These are phyloP conservation scores for Fusarium falciforme DNA, from an alignment of 2,329 filamentous ascomycete genomes.

Conservation along the genomic window DNA sequence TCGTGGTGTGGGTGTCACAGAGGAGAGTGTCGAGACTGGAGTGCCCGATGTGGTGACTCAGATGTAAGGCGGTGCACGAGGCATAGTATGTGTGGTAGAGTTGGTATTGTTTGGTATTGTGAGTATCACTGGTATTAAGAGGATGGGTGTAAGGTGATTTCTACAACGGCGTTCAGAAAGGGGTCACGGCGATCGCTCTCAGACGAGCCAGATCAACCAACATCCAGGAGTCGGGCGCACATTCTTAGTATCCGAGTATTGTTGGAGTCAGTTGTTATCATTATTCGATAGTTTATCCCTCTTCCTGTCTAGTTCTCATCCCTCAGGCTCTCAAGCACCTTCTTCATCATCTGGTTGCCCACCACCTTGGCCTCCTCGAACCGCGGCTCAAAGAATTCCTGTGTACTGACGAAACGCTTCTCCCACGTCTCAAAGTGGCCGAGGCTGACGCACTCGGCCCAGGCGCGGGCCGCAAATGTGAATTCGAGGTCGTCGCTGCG, in stretches of 20 bases:
- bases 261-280: constrained; percentile 1
- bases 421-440: constrained; percentile 94
- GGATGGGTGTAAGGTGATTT: not conserved
- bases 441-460: constrained; percentile 92
- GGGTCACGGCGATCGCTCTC: not conserved
- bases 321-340: constrained; percentile 84
- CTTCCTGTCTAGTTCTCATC: constrained; percentile 37
- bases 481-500: constrained; percentile 97
- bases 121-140: not conserved
- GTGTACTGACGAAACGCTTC: constrained; percentile 90
- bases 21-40: constrained; percentile 64
- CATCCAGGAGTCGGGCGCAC: constrained; percentile 16
- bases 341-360: constrained; percentile 97
- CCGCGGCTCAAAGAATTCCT: constrained; percentile 89
- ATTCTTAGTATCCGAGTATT: constrained; percentile 1
- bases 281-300: constrained; percentile 1
- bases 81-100: not conserved
- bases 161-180: not conserved
- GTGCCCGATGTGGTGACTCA: constrained; percentile 57
- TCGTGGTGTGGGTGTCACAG: constrained; percentile 65
- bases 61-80: constrained; percentile 20
- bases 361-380: constrained; percentile 89
- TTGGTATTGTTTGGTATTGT: not conserved
- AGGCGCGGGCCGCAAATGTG: constrained; percentile 94
- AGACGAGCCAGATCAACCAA: not conserved